phyloP scores from a whole-genome alignment of 805 yeast species.

The Ogataea corticis region DNA sequence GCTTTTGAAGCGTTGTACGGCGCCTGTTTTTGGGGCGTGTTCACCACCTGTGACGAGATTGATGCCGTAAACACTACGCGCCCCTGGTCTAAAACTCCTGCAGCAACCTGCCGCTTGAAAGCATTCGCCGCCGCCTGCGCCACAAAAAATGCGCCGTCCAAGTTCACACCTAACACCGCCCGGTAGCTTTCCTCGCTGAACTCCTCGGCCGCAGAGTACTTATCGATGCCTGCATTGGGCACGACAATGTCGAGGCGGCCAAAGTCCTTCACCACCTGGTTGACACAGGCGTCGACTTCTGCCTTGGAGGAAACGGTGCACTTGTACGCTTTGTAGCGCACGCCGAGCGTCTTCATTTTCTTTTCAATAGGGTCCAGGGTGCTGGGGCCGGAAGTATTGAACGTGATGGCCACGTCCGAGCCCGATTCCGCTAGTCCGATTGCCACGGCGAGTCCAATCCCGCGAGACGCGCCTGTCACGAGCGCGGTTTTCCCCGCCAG shows the following conservation, averaged over 20 bases:
- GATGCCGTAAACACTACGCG: conserved; percentile 49
- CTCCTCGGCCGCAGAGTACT: conserved; percentile 30
- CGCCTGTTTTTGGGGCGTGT: conserved; percentile 49
- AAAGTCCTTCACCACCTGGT: conserved; percentile 33
- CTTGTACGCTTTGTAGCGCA: conserved; percentile 20
- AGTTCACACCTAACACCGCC: conserved; percentile 45
- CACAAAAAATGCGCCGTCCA: conserved; percentile 48
- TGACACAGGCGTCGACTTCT: conserved; percentile 31
- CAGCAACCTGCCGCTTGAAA: conserved; percentile 41
- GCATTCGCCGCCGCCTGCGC: conserved; percentile 46
- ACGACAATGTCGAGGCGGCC: conserved; percentile 42
- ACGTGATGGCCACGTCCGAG: conserved; percentile 39
- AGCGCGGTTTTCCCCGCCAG: conserved; percentile 42
- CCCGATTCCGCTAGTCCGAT: conserved; percentile 53
- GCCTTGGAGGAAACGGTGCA: conserved; percentile 35
- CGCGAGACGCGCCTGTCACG: conserved; percentile 57
- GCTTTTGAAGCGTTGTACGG: conserved; percentile 47
- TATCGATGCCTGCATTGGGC: conserved; percentile 42
- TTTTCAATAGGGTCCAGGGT: conserved; percentile 7
- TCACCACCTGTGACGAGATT: conserved; percentile 50
- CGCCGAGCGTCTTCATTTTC: conserved; percentile 13
- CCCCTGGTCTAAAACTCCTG: conserved; percentile 32
- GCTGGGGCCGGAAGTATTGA: conserved; percentile 23
- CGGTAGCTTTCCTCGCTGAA: conserved; percentile 29
- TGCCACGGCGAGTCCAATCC: conserved; percentile 56